Conservation (phyloP, 345 rosid genomes). For the Eucalyptus regnans region DNA sequence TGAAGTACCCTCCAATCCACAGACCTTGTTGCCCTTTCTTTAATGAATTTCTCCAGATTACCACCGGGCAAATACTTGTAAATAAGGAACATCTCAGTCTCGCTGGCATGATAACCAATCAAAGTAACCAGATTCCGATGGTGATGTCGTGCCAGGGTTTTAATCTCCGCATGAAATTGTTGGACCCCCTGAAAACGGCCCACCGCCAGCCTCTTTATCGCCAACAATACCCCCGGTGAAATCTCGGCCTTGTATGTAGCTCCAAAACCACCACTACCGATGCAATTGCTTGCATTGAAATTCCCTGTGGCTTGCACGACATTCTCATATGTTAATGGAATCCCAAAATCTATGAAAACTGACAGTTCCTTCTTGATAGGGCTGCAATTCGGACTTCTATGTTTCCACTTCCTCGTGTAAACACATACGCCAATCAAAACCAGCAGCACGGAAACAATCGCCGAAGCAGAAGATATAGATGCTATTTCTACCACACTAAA, state of each 20-base stretch:
- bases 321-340: conserved; percentile 29
- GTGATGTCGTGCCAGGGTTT: conserved; percentile 36
- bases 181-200: conserved; percentile 46
- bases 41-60: conserved; percentile 43
- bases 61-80: conserved; percentile 53
- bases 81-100: conserved; percentile 45
- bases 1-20: conserved; percentile 70
- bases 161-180: conserved; percentile 46
- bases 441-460: conserved; percentile 41
- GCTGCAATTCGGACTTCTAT: conserved; percentile 4
- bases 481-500: conserved; percentile 47
- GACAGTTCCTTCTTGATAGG: conserved; percentile 31
- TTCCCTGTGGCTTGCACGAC: conserved; percentile 40
- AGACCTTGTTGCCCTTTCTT: conserved; percentile 30
- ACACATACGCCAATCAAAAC: conserved; percentile 30
- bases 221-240: conserved; percentile 27
- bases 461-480: conserved; percentile 40
- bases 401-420: conserved; percentile 26
- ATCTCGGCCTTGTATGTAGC: conserved; percentile 53
- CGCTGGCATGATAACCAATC: conserved; percentile 53
- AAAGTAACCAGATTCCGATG: conserved; percentile 46
- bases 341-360: conserved; percentile 34
- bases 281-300: conserved; percentile 42
- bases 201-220: conserved; percentile 38
- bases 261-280: conserved; percentile 56